Conservation (phyloP, 1,284 basidiomycete genomes). For the Trametes hirsuta region DNA sequence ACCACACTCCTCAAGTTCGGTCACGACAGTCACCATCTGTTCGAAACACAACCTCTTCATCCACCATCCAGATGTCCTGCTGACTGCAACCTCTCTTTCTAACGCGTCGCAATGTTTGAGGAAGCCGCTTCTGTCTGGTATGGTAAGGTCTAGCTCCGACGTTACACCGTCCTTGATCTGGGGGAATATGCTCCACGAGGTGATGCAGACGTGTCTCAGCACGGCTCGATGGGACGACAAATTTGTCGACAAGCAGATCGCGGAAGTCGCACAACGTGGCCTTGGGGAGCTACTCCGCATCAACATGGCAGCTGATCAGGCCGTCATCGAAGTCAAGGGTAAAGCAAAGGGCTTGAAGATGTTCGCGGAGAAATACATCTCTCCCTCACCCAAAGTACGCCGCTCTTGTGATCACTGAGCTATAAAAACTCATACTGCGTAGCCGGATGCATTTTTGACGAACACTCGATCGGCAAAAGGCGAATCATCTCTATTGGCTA, state of each 20-base stretch:
- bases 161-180: constrained; percentile 74
- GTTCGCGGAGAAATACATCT: constrained; percentile 70
- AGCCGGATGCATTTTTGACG: constrained; percentile 67
- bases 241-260: constrained; percentile 60
- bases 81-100: constrained; percentile 88
- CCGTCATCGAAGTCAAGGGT: constrained; percentile 61
- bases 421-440: neutral
- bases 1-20: constrained; percentile 32
- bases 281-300: constrained; percentile 67
- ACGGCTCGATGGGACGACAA: constrained; percentile 61
- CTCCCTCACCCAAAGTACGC: constrained; percentile 59
- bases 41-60: constrained; percentile 69
- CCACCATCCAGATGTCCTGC: constrained; percentile 86
- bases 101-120: constrained; percentile 82
- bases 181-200: constrained; percentile 89
- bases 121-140: constrained; percentile 74
- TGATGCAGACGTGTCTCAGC: constrained; percentile 79
- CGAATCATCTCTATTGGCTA: constrained; percentile 63
- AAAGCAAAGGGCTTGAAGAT: constrained; percentile 65
- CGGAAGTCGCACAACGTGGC: constrained; percentile 52
- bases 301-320: constrained; percentile 61
- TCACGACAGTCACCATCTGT: constrained; percentile 57
- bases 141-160: constrained; percentile 61
- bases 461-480: constrained; percentile 61
- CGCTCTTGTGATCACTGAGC: neutral